A percentile compares a stretch with the other conserved stretches of the same genome.
phyloP scores from a whole-genome alignment of 1,284 basidiomycete species.

The Gomphus bonarii region DNA sequence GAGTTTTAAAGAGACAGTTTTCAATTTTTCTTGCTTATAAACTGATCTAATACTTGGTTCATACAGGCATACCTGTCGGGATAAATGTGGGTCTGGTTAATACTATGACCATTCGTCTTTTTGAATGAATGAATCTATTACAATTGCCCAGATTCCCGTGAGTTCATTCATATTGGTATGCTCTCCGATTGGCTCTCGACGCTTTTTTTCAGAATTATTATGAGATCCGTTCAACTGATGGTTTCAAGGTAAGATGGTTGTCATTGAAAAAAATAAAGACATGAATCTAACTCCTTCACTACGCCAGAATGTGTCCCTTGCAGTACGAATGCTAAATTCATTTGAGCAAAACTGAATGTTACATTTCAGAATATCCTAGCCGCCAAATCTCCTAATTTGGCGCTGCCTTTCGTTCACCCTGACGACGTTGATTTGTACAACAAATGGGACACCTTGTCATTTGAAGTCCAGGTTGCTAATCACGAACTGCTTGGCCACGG shows the following conservation, averaged over 20 bases:
- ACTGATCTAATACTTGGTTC: background rate
- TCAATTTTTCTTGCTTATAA: background rate
- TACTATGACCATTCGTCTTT: background rate
- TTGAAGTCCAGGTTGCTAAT: constrained; percentile 80
- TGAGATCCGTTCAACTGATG: constrained; percentile 65
- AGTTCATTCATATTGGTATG: constrained; percentile 1
- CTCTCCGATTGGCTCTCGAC: background rate
- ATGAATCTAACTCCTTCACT: background rate
- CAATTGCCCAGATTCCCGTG: constrained; percentile 46
- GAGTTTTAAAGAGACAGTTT: background rate
- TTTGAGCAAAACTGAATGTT: background rate
- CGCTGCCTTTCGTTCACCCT: constrained; percentile 71
- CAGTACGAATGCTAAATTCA: constrained; percentile 30
- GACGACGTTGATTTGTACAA: constrained; percentile 62
- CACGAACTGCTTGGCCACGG: constrained; percentile 77
- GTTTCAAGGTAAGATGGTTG: constrained; percentile 47
- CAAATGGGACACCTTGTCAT: constrained; percentile 64
- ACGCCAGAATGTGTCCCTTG: constrained; percentile 58
- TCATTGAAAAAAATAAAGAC: background rate
- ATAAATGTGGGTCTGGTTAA: constrained; percentile 51
- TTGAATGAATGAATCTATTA: background rate
- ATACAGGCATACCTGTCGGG: constrained; percentile 68
- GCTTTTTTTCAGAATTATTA: constrained; percentile 52
- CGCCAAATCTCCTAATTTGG: constrained; percentile 75
- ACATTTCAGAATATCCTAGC: constrained; percentile 60